Evolutionary conservation across 2,329 filamentous ascomycete genomes (phyloP), one percentile per base, ranked within the genome.

Genomic region (Xylogone sp.): DNA sequence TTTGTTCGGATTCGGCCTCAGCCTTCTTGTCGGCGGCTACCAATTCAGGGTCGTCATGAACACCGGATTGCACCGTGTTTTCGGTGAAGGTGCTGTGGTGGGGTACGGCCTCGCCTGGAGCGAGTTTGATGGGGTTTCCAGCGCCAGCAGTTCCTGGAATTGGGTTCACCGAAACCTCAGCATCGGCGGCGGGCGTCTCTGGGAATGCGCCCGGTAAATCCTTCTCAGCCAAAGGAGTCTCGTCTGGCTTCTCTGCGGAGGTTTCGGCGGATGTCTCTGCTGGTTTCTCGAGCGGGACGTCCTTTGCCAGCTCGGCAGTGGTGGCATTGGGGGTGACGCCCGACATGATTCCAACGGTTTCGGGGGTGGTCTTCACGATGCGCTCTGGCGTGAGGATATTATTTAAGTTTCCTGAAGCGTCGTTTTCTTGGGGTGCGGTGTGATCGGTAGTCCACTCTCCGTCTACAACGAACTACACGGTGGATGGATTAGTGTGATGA

Each of bases 361-460:
- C 73, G 51, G 76, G 66, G 48, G 75, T 71, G 58, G 73, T 69
- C 59, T 69, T 69, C 54, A 69, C 60, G 49, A 96, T 87, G 65
- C 90, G 80, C 56, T 90, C 82, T 52, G 87, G 83, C 42, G 82
- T 81, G 52, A 99, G 81, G 58, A 97, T 84, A 82, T 97, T 97
- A 80, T 97, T 97, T 63, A 91, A 77, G 79, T 93, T 96, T 64
- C 88, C 87, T 64, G 84, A 78, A 59, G 81, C 79, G 76, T 97
- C 93, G 65, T 83, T 82, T 73, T 97, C 92, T 72, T 87, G 86
- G 53, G 88, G 88, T 42, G 86, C 87, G 53, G 84, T 83, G 62
- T 86, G 83, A 71, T 97, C 92, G 68, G 85, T 88, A 47, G 84
- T 84, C 94, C 94, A 99, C 62, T 81, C 82, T 61, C 88, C 90